Conservation (phyloP, 768 basidiomycete species). For the Tulasnella sp. region DNA sequence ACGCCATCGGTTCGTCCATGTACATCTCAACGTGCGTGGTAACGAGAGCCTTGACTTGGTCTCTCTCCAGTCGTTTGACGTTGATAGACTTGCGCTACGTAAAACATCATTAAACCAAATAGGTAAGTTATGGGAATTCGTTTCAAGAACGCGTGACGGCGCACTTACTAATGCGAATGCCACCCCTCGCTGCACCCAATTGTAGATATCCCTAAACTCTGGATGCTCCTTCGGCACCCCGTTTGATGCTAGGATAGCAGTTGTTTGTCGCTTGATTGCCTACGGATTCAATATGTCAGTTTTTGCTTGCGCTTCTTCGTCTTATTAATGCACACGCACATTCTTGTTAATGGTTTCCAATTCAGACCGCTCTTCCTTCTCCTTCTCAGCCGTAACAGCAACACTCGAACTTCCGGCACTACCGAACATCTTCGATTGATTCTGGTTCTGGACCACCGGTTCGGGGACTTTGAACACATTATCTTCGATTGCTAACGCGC, state of each 20-base stretch:
- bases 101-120: too few species aligned
- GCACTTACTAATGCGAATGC: constrained; percentile 14
- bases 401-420: not conserved
- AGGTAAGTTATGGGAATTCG: too few species aligned
- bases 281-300: not conserved
- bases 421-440: not conserved
- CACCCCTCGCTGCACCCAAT: constrained; percentile 15
- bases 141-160: too few species aligned
- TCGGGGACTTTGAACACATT: constrained; percentile 9
- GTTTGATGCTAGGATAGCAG: not conserved
- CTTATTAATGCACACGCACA: not conserved
- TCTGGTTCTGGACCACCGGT: not conserved
- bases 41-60: constrained; percentile 2
- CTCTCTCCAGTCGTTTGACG: not conserved
- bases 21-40: constrained; percentile 16
- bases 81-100: constrained; percentile 7
- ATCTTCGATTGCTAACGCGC: not conserved
- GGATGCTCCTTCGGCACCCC: constrained; percentile 13
- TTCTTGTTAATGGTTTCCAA: constrained; percentile 8
- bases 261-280: constrained; percentile 5
- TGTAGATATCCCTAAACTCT: constrained; percentile 14
- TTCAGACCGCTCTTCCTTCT: not conserved
- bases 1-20: not conserved
- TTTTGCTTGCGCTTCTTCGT: not conserved
- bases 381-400: not conserved